Evolutionary conservation across 2,329 filamentous ascomycete genomes (phyloP).

Genomic region (Cytospora piceicola): DNA sequence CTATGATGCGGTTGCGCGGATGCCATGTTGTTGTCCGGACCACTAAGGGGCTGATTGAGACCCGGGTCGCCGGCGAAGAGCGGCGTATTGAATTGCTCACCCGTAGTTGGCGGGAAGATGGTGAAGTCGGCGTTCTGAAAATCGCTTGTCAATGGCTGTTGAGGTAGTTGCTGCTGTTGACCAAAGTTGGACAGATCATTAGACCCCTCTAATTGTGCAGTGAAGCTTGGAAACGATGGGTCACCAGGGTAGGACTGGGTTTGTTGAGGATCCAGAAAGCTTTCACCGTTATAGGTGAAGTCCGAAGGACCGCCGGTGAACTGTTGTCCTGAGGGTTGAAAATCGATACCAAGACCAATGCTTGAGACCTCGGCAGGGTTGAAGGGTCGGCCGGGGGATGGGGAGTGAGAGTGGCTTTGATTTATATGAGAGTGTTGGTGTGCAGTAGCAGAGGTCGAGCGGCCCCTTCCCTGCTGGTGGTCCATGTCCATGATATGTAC

Average conservation of each 20-base stretch:
- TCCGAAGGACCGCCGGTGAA: conserved; percentile 47
- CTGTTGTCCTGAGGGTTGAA: conserved; percentile 55
- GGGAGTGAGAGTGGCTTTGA: conserved; percentile 60
- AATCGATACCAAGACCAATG: conserved; percentile 60
- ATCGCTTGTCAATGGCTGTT: conserved; percentile 53
- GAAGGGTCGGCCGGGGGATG: conserved; percentile 60
- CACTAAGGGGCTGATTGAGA: conserved; percentile 49
- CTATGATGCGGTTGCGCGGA: conserved; percentile 60
- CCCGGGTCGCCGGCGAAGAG: conserved; percentile 58
- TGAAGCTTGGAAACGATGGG: conserved; percentile 47
- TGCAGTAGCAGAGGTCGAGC: conserved; percentile 64
- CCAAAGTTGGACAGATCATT: conserved; percentile 48
- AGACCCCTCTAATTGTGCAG: conserved; percentile 47
- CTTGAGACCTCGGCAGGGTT: conserved; percentile 46
- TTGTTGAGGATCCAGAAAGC: conserved; percentile 55
- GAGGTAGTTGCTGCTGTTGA: conserved; percentile 49
- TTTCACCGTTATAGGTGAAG: conserved; percentile 48
- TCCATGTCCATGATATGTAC: conserved; percentile 51
- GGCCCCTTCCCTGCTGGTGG: conserved; percentile 58
- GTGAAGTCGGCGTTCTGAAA: conserved; percentile 64
- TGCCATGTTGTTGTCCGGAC: conserved; percentile 56
- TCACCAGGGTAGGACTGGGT: conserved; percentile 47
- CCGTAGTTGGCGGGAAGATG: conserved; percentile 59
- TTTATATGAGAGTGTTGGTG: conserved; percentile 65
- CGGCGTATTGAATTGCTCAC: conserved; percentile 64